These are phyloP conservation scores for Zasmidium cellare DNA, from an alignment of 2,329 filamentous ascomycete genomes.

Conservation along the genomic window DNA sequence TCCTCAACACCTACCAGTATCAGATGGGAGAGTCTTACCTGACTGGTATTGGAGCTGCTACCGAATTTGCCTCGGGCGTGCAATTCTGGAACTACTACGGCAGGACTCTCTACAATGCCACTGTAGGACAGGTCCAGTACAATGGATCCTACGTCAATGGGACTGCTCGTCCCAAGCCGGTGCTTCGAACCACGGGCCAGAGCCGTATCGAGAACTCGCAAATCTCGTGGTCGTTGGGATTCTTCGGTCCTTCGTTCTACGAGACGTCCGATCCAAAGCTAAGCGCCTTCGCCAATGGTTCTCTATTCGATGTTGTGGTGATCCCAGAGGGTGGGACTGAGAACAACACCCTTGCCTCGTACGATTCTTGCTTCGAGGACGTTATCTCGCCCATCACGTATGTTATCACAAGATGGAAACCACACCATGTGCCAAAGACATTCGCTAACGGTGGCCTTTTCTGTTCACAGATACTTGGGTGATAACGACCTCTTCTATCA, in stretches of 20 bases:
- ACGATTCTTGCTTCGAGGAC: slow-evolving; percentile 51
- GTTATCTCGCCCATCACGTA: slow-evolving; percentile 27
- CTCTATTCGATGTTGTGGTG: slow-evolving; percentile 48
- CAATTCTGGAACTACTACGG: slow-evolving; percentile 58
- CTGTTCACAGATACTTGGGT: slow-evolving; percentile 35
- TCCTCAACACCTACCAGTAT: slow-evolving; percentile 56
- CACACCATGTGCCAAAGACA: too few species aligned
- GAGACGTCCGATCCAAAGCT: slow-evolving; percentile 40
- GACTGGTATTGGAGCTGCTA: slow-evolving; percentile 28
- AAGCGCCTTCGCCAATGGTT: slow-evolving; percentile 41
- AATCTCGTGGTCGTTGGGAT: slow-evolving; percentile 54
- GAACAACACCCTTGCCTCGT: slow-evolving; percentile 54
- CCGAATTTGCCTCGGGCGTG: slow-evolving; percentile 52
- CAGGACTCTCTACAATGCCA: slow-evolving; percentile 53
- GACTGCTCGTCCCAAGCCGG: slow-evolving; percentile 50
- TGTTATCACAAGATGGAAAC: too few species aligned
- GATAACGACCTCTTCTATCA: slow-evolving; percentile 43
- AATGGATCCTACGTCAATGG: slow-evolving; percentile 50
- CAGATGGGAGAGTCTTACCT: slow-evolving; percentile 42
- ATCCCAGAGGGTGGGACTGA: slow-evolving; percentile 52
- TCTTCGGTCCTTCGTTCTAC: slow-evolving; percentile 52
- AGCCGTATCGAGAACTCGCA: slow-evolving; percentile 57
- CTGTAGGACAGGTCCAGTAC: slow-evolving; percentile 50
- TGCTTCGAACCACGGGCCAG: slow-evolving; percentile 57
- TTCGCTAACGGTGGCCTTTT: too few species aligned